Conservation (phyloP, 2,329 filamentous ascomycete species). For the Hirsutella minnesotensis region DNA sequence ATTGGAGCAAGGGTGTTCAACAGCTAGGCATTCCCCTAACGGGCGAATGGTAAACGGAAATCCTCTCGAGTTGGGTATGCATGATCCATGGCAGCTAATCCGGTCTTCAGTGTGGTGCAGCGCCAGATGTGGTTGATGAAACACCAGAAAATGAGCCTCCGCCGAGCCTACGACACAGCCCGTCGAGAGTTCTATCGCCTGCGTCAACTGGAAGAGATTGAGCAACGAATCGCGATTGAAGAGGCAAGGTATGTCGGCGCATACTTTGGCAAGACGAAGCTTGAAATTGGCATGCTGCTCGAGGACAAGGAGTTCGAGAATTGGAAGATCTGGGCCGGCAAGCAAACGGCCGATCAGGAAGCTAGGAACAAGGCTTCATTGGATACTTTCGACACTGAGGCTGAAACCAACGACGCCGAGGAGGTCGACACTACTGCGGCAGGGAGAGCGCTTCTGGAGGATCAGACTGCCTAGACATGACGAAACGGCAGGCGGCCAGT, state of each 20-base stretch:
- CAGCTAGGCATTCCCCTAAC: conserved; percentile 68
- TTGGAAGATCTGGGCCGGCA: conserved; percentile 72
- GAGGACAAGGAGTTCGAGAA: conserved; percentile 70
- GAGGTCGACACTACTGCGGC: conserved; percentile 13
- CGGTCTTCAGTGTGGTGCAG: conserved; percentile 64
- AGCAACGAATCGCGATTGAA: conserved; percentile 72
- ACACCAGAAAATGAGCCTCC: conserved; percentile 45
- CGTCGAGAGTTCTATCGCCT: conserved; percentile 84
- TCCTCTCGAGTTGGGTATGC: neutral
- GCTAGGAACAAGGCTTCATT: conserved; percentile 28
- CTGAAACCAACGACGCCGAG: conserved; percentile 6
- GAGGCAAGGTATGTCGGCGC: conserved; percentile 79
- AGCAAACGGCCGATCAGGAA: conserved; percentile 30
- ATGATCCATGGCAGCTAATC: conserved; percentile 8
- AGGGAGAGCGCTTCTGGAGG: conserved; percentile 4
- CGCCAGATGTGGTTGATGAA: conserved; percentile 79
- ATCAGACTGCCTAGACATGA: neutral
- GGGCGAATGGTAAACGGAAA: conserved; percentile 68
- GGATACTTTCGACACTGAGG: conserved; percentile 26
- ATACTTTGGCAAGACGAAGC: conserved; percentile 67
- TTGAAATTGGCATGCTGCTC: conserved; percentile 69
- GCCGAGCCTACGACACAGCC: conserved; percentile 71
- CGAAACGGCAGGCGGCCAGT: neutral
- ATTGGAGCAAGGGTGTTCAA: conserved; percentile 66
- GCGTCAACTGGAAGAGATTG: conserved; percentile 71